phyloP scores from a whole-genome alignment of 257 asterid species.

The Mentha longifolia region DNA sequence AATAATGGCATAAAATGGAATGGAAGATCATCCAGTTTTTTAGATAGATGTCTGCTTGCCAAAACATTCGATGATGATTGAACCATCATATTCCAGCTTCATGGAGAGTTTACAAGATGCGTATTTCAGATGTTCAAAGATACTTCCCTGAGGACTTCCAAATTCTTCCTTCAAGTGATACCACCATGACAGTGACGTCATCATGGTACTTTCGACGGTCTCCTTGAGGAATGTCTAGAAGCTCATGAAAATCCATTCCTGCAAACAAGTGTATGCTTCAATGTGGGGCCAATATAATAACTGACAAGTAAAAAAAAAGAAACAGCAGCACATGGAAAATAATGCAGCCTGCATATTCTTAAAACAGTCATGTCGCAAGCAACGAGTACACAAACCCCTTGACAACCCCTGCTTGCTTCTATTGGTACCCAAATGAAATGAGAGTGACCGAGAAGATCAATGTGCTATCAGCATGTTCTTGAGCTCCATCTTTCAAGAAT shows the following conservation, averaged over 20 bases:
- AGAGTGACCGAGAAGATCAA: background rate
- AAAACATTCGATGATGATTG: constrained; percentile 22
- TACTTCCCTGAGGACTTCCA: constrained; percentile 98
- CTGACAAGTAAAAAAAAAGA: background rate
- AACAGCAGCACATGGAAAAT: background rate
- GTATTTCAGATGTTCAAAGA: constrained; percentile 45
- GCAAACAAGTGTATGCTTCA: constrained; percentile 37
- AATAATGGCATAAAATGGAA: constrained; percentile 29
- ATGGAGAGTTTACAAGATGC: constrained; percentile 5
- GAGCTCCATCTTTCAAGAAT: constrained; percentile 2
- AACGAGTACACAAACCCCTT: background rate
- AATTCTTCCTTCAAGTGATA: constrained; percentile 93
- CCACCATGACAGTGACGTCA: constrained; percentile 98
- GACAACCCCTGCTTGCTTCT: no score
- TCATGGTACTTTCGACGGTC: constrained; percentile 97
- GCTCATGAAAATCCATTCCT: constrained; percentile 97
- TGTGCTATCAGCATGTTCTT: constrained; percentile 1
- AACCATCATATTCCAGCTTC: constrained; percentile 21
- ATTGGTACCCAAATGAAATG: no score
- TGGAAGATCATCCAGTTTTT: constrained; percentile 10
- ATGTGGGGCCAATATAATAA: background rate
- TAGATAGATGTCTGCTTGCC: background rate
- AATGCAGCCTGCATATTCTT: background rate
- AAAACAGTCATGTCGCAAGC: background rate
- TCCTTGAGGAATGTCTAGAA: constrained; percentile 94